Base-by-base conservation (phyloP, 306 rosid genomes). In the Cajanus cajan region DNA sequence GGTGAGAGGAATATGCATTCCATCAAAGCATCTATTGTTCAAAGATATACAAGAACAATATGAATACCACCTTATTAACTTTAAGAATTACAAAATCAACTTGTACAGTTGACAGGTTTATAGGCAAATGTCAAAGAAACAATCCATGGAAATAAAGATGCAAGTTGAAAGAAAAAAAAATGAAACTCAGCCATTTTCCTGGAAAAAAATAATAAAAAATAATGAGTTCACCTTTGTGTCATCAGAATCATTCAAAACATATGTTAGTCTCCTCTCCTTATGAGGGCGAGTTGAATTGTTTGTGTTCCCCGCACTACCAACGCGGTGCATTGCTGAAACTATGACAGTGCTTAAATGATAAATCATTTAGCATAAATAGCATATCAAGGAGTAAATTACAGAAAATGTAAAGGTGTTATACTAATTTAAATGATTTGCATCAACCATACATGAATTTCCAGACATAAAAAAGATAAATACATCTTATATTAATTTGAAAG, bases 301-400 rank as follows among this genome's bases (percentile, higher is more conserved):
- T 77, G 91, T 82, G 75, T 89, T 93, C 69, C 96, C 94, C 34
- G 89, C 82, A 73, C 94, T 93, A 77, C 96, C 96, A 80, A 90
- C 97, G 34, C 94, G 97, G 86, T 89, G 97, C 97, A 93, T 93
- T 31, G 91, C 90, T 68, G 82, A 88, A 84, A 71, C 85, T 87
- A 64, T 85, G 45, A 72, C 25, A 47, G 48, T 52, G 14, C 50
- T 73, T 50, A 55, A 85, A 82, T 55, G 44, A 44, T 43, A 19
- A 82, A 74, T 78, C 55, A 63, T 33, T 51, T 16, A 45, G 68
- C 76, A 55, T 67, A 72, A 57, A 28, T 67, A 68, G 41, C 13
- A 66, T 12, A 74, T 68, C 28, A 43, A 34, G 16, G n/a, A 67
- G 59, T 16, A 13, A 73, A 43, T 19, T 39, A 37, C 47, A 44